These are phyloP conservation scores for Selaginella moellendorffii DNA, from an alignment of 75 land plant species.

Conservation along the genomic window DNA sequence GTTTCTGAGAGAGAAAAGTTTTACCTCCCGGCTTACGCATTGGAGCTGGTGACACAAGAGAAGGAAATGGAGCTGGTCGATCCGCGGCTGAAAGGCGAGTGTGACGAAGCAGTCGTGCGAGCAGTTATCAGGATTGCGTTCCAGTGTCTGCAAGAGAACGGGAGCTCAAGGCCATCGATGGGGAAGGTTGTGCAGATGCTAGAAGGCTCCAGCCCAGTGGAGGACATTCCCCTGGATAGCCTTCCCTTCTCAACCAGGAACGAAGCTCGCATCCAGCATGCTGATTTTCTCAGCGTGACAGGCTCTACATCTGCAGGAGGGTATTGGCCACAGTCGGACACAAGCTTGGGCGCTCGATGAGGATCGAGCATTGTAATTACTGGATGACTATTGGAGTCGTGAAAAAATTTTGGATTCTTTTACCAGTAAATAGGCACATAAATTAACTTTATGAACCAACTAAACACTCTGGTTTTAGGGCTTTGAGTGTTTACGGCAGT, in stretches of 20 bases:
- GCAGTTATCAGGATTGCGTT: slow-evolving; percentile 15
- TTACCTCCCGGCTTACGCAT: slow-evolving; percentile 1
- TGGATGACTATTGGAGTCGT: slow-evolving; percentile 1
- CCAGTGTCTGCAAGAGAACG: slow-evolving; percentile 52
- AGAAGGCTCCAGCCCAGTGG: slow-evolving; percentile 24
- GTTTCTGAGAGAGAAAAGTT: neutral
- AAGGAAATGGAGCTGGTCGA: neutral
- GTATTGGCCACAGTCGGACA: slow-evolving; percentile 1
- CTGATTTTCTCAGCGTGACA: slow-evolving; percentile 1
- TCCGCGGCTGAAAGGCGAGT: slow-evolving; percentile 2
- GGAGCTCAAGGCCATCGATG: slow-evolving; percentile 40
- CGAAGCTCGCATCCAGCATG: slow-evolving; percentile 1
- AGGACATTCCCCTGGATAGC: slow-evolving; percentile 1
- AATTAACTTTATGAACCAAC: neutral
- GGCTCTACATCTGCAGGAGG: slow-evolving; percentile 2
- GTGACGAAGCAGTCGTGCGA: slow-evolving; percentile 2
- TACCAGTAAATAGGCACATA: too few species aligned
- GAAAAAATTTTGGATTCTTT: neutral
- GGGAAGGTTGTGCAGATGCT: slow-evolving; percentile 43
- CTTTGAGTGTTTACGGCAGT: neutral
- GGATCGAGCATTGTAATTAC: slow-evolving; percentile 1
- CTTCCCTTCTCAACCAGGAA: slow-evolving; percentile 1
- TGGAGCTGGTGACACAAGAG: neutral
- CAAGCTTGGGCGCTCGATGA: too few species aligned
- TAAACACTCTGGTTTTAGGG: neutral